Percentiles rank a stretch among this genome's conserved stretches.
Evolutionary conservation across 1,139 yeast species (phyloP).

Genomic region (Blastobotrys illinoisensis): DNA sequence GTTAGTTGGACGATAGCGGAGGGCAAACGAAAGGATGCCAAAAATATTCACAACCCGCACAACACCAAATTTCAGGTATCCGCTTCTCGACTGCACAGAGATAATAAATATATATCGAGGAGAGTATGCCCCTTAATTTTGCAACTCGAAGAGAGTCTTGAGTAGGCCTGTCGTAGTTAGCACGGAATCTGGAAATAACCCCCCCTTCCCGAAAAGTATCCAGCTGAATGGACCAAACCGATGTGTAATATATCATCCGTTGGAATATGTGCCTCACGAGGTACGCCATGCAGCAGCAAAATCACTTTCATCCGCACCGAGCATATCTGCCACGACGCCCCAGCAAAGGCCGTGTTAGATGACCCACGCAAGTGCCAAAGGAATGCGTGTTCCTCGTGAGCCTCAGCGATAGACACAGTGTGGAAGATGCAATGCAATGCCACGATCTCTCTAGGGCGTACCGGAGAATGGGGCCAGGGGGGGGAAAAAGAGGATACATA

Average conservation of each 20-base stretch:
- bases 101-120: neutral
- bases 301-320: neutral
- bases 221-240: neutral
- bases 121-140: neutral
- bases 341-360: neutral
- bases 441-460: neutral
- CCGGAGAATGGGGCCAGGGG: conserved; percentile 1
- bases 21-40: neutral
- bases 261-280: neutral
- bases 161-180: neutral
- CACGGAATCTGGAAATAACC: neutral
- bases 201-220: neutral
- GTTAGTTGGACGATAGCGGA: no score
- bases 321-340: neutral
- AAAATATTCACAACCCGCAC: neutral
- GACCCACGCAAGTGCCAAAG: neutral
- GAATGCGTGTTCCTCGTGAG: neutral
- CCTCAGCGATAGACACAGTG: neutral
- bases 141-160: neutral
- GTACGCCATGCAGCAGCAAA: neutral
- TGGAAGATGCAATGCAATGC: neutral
- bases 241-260: neutral
- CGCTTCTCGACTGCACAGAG: neutral
- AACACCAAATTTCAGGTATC: neutral
- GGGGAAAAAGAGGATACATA: neutral